Conservation (phyloP, 2,329 filamentous ascomycete genomes). For the Rachicladosporium sp. region DNA sequence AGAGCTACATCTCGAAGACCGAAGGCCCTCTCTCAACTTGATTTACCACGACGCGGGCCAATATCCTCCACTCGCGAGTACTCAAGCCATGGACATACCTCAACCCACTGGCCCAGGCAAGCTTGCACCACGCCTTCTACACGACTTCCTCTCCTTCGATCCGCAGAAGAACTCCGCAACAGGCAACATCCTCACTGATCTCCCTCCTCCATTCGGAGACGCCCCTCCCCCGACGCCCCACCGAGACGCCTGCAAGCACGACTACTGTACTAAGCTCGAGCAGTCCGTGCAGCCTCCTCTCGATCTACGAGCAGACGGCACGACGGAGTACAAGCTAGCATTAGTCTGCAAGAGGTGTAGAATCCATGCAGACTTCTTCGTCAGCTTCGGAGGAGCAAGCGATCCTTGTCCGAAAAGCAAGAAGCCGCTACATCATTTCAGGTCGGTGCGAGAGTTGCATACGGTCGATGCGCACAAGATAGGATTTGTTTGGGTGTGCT, state of each 20-base stretch:
- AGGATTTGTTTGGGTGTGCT: conserved; percentile 44
- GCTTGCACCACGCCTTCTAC: conserved; percentile 37
- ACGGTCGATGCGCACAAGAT: conserved; percentile 18
- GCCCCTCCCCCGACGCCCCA: conserved; percentile 23
- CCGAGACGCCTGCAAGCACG: conserved; percentile 44
- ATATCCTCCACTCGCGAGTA: too few species aligned
- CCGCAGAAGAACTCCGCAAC: conserved; percentile 30
- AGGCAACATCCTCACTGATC: conserved; percentile 39
- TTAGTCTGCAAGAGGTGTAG: conserved; percentile 51
- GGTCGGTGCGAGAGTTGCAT: conserved; percentile 10
- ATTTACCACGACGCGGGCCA: too few species aligned
- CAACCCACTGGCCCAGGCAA: conserved; percentile 27
- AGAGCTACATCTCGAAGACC: too few species aligned
- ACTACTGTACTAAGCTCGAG: conserved; percentile 43
- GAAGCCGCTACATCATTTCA: conserved; percentile 51
- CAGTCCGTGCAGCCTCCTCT: conserved; percentile 39
- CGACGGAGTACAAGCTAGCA: conserved; percentile 43
- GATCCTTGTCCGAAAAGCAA: conserved; percentile 35
- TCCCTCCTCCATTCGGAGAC: conserved; percentile 41
- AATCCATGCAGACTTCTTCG: conserved; percentile 46
- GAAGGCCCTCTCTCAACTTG: too few species aligned
- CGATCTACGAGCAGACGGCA: conserved; percentile 26
- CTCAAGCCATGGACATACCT: conserved; percentile 1
- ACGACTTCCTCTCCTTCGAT: conserved; percentile 42
- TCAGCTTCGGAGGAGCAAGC: conserved; percentile 36